Conservation (phyloP, 129 eudicot genomes). For the Cynara cardunculus region DNA sequence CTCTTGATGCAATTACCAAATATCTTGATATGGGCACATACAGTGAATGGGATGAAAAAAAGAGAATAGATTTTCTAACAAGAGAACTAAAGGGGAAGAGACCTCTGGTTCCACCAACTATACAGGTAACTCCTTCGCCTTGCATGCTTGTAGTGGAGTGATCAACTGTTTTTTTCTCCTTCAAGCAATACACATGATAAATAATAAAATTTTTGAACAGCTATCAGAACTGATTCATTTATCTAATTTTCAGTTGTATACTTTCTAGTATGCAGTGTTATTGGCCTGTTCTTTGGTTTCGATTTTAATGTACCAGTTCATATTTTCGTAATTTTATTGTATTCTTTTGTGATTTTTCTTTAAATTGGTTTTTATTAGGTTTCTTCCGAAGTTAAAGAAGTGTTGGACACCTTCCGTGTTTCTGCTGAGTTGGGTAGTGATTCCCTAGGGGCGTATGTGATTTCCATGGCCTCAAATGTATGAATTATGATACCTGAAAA, state of each 20-base stretch:
- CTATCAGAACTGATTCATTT: not conserved
- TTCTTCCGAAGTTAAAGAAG: conserved; percentile 83
- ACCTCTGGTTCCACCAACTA: conserved; percentile 77
- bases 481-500: not conserved
- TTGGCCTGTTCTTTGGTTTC: not conserved
- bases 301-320: not conserved
- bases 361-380: conserved; percentile 42
- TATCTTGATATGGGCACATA: conserved; percentile 87
- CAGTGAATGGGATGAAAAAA: conserved; percentile 90
- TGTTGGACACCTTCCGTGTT: conserved; percentile 84
- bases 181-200: not conserved
- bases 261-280: not conserved
- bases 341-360: conserved; percentile 2
- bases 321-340: not conserved
- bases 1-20: conserved; percentile 85
- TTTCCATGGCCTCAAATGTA: conserved; percentile 97
- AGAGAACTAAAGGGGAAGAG: conserved; percentile 93
- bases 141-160: not conserved
- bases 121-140: conserved; percentile 44
- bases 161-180: conserved; percentile 1
- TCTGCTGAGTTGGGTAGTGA: conserved; percentile 95
- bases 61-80: conserved; percentile 61
- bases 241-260: not conserved
- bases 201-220: not conserved
- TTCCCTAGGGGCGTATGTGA: conserved; percentile 94